phyloP scores from a whole-genome alignment of 2,329 filamentous ascomycete genomes.

The Knufia fluminis region DNA sequence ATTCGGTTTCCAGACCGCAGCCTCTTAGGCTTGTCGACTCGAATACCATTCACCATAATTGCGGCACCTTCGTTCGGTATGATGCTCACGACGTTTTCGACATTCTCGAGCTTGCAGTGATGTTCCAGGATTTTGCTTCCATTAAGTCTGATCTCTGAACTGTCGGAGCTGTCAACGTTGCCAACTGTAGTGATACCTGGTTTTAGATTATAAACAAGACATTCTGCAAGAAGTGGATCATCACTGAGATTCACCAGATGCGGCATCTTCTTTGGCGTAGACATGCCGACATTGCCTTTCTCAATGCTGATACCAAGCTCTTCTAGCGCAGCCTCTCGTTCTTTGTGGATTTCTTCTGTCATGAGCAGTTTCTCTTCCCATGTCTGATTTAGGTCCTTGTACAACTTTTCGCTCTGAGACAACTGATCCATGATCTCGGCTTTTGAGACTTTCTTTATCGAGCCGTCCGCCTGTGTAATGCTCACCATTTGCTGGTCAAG shows the following conservation, averaged over 20 bases:
- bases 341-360: slow-evolving; percentile 95
- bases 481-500: slow-evolving; percentile 94
- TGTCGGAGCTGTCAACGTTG: slow-evolving; percentile 76
- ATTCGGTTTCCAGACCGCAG: slow-evolving; percentile 88
- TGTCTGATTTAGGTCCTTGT: slow-evolving; percentile 92
- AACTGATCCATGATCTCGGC: slow-evolving; percentile 96
- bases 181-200: slow-evolving; percentile 89
- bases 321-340: slow-evolving; percentile 87
- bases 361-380: slow-evolving; percentile 96
- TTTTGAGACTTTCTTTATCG: slow-evolving; percentile 90
- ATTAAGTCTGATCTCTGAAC: slow-evolving; percentile 85
- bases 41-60: slow-evolving; percentile 94
- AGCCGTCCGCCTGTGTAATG: slow-evolving; percentile 76
- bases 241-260: slow-evolving; percentile 97
- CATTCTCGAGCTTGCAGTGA: slow-evolving; percentile 89
- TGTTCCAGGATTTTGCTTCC: slow-evolving; percentile 86
- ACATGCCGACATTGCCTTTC: slow-evolving; percentile 91
- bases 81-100: slow-evolving; percentile 85
- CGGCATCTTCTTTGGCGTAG: slow-evolving; percentile 97
- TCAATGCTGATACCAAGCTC: slow-evolving; percentile 98
- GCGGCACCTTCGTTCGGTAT: slow-evolving; percentile 84
- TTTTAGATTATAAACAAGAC: slow-evolving; percentile 95
- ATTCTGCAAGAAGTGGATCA: slow-evolving; percentile 86
- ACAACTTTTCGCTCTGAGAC: slow-evolving; percentile 90
- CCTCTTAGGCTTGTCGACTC: slow-evolving; percentile 74